Conservation (phyloP, 2,329 filamentous ascomycete species). For the Trichoderma cornu-damae region DNA sequence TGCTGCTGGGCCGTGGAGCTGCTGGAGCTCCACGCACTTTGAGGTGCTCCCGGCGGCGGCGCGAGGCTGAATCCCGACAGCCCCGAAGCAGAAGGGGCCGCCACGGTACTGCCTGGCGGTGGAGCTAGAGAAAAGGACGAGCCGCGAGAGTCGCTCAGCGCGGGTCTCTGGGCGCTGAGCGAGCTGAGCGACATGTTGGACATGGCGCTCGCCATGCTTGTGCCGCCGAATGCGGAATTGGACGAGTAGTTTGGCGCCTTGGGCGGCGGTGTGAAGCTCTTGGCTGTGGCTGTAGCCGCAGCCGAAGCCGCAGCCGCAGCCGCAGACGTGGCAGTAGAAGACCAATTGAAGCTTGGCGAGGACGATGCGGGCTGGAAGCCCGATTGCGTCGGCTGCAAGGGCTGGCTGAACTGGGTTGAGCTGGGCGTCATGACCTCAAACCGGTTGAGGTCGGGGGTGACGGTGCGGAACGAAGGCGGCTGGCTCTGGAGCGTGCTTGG, state of each 20-base stretch:
- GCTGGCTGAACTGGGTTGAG: constrained; percentile 59
- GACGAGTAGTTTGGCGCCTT: constrained; percentile 31
- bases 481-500: constrained; percentile 34
- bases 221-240: constrained; percentile 32
- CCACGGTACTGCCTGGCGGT: constrained; percentile 37
- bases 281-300: constrained; percentile 26
- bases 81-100: constrained; percentile 19
- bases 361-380: constrained; percentile 26
- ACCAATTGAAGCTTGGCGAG: constrained; percentile 48
- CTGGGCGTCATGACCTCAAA: constrained; percentile 54
- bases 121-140: constrained; percentile 56
- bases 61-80: constrained; percentile 44
- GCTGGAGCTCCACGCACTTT: constrained; percentile 23
- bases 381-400: constrained; percentile 44
- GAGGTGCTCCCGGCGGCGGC: constrained; percentile 34
- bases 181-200: constrained; percentile 42
- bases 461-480: constrained; percentile 47
- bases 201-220: constrained; percentile 41
- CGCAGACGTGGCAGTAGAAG: constrained; percentile 33
- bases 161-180: constrained; percentile 34
- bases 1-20: not conserved
- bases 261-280: constrained; percentile 23
- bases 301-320: too few species aligned
- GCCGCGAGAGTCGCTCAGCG: constrained; percentile 29
- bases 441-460: constrained; percentile 53